These are phyloP conservation scores for Colletotrichum costaricense DNA, from an alignment of 2,329 filamentous ascomycete species.

Conservation along the genomic window DNA sequence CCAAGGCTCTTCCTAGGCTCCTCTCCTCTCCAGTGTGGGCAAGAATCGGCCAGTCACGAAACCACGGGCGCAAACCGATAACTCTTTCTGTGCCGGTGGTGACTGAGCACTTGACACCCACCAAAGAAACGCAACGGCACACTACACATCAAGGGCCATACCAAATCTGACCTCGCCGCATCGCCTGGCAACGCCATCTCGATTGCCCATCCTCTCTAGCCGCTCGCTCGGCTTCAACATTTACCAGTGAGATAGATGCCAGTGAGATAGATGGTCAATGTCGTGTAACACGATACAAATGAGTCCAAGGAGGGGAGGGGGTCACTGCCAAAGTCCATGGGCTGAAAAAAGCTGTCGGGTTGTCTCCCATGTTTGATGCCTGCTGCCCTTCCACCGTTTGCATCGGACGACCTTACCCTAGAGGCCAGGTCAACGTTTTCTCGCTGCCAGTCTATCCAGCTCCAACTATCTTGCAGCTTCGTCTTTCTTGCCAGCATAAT, in stretches of 20 bases:
- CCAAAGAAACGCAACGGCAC: not conserved
- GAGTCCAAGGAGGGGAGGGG: not conserved
- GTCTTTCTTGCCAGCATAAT: not conserved
- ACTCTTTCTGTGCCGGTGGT: not conserved
- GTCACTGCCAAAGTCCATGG: not conserved
- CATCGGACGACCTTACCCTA: slow-evolving; percentile 18
- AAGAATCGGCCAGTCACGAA: not conserved
- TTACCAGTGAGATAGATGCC: not conserved
- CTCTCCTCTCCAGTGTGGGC: not conserved
- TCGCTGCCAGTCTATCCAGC: not conserved
- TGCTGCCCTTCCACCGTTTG: not conserved
- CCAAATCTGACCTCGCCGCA: not conserved
- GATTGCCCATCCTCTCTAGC: not conserved
- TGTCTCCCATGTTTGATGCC: not conserved
- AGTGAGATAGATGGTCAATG: not conserved
- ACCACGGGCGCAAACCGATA: not conserved
- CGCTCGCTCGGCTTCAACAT: not conserved
- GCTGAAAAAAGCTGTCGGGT: not conserved
- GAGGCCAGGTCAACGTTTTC: not conserved
- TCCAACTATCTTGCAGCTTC: slow-evolving; percentile 11
- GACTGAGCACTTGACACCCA: not conserved
- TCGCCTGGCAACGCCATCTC: slow-evolving; percentile 20
- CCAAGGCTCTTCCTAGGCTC: not conserved
- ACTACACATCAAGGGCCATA: not conserved
- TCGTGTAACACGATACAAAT: not conserved